Base-by-base conservation (phyloP, 2,329 filamentous ascomycete species). In the Aspergillus ochraceus region DNA sequence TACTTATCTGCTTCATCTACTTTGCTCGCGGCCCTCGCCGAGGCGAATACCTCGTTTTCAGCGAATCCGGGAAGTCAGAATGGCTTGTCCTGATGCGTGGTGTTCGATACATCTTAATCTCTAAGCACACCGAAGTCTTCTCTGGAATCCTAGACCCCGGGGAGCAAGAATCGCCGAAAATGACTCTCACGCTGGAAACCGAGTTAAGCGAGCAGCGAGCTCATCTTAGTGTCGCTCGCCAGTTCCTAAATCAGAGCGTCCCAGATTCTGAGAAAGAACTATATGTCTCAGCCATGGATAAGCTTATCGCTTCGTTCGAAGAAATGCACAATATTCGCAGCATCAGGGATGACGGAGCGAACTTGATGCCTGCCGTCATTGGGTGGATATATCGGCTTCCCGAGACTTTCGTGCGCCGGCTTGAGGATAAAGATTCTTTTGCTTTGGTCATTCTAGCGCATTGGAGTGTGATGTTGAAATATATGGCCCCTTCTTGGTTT, bases 1-100 rank as follows among this genome's bases (percentile, higher is more conserved):
- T 68, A 10, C 32, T 76, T 42, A 68, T 76, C 17, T 74, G 72
- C 50, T 64, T 76, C 22, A 64, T 70, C 1, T 75, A 75, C 52
- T 75, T 75, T n/a, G 73, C 61, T 1, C 64, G 68, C 6, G 72
- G 74, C 0, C 72, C 73, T 1, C 60, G 63, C 6, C 26, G 49
- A 0, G 71, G 71, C 6, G 72, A 76, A 54, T 76, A 71, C 42
- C 67, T 76, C 5, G 65, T 75, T 1, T 75, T 75, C 53, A 72
- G 69, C 50, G 63, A 68, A 2, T 46, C 32, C 1, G 74, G 73
- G 0, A 61, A 62, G 3, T 64, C 71, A 0, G 73, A 76, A 57
- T 75, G 73, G 73, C 56, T 68, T 2, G 64, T 71, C 11, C 69
- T 75, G 6, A 65, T 76, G 64, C 62, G 65, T 4, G 74, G 73